Percentiles rank a stretch among this genome's conserved stretches.
Conservation (phyloP, 257 asterid genomes). For the Vinca minor region DNA sequence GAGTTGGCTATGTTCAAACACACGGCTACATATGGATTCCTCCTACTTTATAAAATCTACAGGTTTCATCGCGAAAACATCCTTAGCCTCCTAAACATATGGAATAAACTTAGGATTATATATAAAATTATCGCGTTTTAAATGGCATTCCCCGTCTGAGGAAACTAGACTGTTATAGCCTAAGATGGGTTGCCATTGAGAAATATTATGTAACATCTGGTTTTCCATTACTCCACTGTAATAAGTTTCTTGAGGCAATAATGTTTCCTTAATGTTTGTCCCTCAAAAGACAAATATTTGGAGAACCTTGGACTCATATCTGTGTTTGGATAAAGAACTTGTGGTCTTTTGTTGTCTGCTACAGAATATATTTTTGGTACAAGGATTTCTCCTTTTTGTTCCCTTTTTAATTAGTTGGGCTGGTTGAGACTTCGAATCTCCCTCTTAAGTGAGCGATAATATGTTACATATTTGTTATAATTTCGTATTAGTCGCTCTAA, state of each 20-base stretch:
- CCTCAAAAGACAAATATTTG: neutral
- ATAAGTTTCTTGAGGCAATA: neutral
- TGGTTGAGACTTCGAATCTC: too few relatives aligned
- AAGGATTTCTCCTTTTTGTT: neutral
- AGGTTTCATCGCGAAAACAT: neutral
- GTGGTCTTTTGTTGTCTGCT: neutral
- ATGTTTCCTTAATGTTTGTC: neutral
- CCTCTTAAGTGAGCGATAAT: too few relatives aligned
- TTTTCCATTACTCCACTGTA: neutral
- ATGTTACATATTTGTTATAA: too few relatives aligned
- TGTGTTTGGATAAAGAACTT: too few relatives aligned
- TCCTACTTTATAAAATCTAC: slow-evolving; percentile 43
- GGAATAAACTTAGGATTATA: neutral
- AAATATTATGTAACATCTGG: neutral
- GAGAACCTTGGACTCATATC: too few relatives aligned
- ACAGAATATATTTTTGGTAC: neutral
- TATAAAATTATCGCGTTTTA: neutral
- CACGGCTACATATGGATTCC: slow-evolving; percentile 93
- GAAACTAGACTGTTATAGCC: too few relatives aligned
- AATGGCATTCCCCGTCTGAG: neutral
- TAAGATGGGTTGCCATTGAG: too few relatives aligned
- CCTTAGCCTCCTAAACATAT: neutral
- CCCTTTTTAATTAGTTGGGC: neutral
- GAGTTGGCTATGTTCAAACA: slow-evolving; percentile 81
- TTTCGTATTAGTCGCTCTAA: too few relatives aligned